phyloP scores from a whole-genome alignment of 805 yeast genomes.

The Sugiyamaella qingdaonensis region DNA sequence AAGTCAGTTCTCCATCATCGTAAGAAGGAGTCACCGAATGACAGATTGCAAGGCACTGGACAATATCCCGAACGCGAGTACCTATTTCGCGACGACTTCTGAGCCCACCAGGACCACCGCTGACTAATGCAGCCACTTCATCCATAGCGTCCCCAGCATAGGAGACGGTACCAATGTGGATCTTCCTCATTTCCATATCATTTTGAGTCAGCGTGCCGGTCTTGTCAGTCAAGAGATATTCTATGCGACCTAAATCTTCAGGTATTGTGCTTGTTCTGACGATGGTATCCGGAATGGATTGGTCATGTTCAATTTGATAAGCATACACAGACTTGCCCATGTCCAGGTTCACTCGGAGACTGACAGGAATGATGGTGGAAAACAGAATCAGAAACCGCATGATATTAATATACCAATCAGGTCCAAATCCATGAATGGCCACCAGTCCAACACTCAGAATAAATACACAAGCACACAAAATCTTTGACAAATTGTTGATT shows the following conservation, averaged over 20 bases:
- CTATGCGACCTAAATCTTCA: slow-evolving; percentile 94
- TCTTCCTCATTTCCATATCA: slow-evolving; percentile 93
- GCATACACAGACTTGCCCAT: slow-evolving; percentile 96
- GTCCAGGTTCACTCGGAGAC: slow-evolving; percentile 89
- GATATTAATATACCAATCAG: slow-evolving; percentile 83
- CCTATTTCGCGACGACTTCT: slow-evolving; percentile 66
- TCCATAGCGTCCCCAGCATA: slow-evolving; percentile 92
- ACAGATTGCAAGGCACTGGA: slow-evolving; percentile 83
- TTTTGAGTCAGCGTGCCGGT: slow-evolving; percentile 98
- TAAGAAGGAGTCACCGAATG: slow-evolving; percentile 95
- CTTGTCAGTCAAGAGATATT: slow-evolving; percentile 86
- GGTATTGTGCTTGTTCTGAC: slow-evolving; percentile 98
- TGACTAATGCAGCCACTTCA: slow-evolving; percentile 68
- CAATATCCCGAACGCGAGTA: slow-evolving; percentile 70
- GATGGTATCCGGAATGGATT: slow-evolving; percentile 73
- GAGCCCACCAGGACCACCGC: slow-evolving; percentile 24
- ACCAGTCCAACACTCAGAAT: slow-evolving; percentile 72
- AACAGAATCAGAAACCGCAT: slow-evolving; percentile 87
- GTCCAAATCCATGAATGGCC: slow-evolving; percentile 64
- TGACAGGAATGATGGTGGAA: slow-evolving; percentile 94
- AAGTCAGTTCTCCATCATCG: slow-evolving; percentile 68
- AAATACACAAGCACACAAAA: slow-evolving; percentile 83
- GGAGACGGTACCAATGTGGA: slow-evolving; percentile 89
- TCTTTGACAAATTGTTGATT: slow-evolving; percentile 81
- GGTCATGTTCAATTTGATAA: slow-evolving; percentile 87